Conservation (phyloP, 1,284 basidiomycete species). For the Tremellales sp. region DNA sequence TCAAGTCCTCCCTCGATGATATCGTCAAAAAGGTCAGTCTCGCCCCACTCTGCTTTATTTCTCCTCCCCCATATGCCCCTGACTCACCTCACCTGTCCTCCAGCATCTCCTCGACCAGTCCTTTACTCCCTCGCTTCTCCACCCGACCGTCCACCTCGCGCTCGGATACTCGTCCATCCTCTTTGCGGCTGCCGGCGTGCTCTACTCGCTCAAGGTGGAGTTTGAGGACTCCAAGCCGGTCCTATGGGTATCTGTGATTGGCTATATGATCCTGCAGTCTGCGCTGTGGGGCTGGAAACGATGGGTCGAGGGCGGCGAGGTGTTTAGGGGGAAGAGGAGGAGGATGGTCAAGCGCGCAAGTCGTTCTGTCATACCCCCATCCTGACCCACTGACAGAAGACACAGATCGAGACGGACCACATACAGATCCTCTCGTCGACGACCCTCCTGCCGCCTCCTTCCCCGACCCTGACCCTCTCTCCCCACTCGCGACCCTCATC, state of each 20-base stretch:
- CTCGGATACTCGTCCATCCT: slow-evolving; percentile 80
- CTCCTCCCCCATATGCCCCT: not conserved
- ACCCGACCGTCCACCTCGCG: slow-evolving; percentile 77
- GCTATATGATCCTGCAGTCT: slow-evolving; percentile 35
- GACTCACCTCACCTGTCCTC: not conserved
- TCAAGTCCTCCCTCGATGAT: slow-evolving; percentile 88
- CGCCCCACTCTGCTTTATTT: not conserved
- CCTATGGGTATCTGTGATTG: slow-evolving; percentile 69
- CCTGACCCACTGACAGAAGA: not conserved
- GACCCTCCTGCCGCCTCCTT: slow-evolving; percentile 28
- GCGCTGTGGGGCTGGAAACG: slow-evolving; percentile 44
- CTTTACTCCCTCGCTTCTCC: slow-evolving; percentile 77
- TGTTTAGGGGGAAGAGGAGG: slow-evolving; percentile 45
- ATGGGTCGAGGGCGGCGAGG: slow-evolving; percentile 44
- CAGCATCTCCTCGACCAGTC: slow-evolving; percentile 74
- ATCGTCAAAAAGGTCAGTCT: slow-evolving; percentile 75
- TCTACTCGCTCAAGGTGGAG: slow-evolving; percentile 78
- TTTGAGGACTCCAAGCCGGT: slow-evolving; percentile 79
- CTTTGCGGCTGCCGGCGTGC: slow-evolving; percentile 69
- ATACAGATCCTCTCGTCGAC: slow-evolving; percentile 41
- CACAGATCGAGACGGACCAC: slow-evolving; percentile 46
- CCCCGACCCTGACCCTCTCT: slow-evolving; percentile 30
- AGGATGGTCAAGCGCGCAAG: slow-evolving; percentile 47
- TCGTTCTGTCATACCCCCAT: slow-evolving; percentile 1
- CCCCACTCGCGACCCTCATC: slow-evolving; percentile 41